Conservation (phyloP, 2,329 filamentous ascomycete genomes). For the Neonectria sp. region DNA sequence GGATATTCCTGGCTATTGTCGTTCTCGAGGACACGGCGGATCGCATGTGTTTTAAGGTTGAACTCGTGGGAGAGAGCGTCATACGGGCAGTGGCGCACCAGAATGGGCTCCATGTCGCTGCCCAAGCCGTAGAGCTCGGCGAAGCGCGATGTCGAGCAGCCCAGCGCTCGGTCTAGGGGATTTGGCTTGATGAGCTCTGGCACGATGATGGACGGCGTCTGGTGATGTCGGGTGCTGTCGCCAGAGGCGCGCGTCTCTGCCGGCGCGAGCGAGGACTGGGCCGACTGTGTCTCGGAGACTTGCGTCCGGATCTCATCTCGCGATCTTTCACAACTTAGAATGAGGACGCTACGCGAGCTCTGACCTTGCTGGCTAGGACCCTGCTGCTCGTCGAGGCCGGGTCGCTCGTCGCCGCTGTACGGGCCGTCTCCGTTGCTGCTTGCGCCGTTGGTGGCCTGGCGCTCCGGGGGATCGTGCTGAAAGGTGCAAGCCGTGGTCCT, state of each 20-base stretch:
- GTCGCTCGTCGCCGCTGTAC: slow-evolving; percentile 40
- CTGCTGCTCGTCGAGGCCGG: slow-evolving; percentile 34
- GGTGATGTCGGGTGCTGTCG: slow-evolving; percentile 37
- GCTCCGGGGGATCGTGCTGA: slow-evolving; percentile 49
- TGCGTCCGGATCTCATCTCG: slow-evolving; percentile 44
- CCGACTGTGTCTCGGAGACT: slow-evolving; percentile 41
- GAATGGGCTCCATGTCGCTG: slow-evolving; percentile 54
- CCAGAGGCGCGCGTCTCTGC: slow-evolving; percentile 45
- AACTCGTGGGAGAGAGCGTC: slow-evolving; percentile 58
- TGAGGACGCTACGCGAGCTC: slow-evolving; percentile 24
- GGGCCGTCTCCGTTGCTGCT: slow-evolving; percentile 31
- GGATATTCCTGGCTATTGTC: slow-evolving; percentile 54
- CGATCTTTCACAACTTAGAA: slow-evolving; percentile 40
- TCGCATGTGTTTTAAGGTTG: slow-evolving; percentile 73
- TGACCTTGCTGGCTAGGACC: not conserved
- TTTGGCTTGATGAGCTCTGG: slow-evolving; percentile 33
- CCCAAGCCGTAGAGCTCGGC: slow-evolving; percentile 52
- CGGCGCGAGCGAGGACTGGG: slow-evolving; percentile 45
- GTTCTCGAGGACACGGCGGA: slow-evolving; percentile 69
- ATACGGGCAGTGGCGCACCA: slow-evolving; percentile 63
- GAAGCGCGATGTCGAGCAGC: slow-evolving; percentile 45
- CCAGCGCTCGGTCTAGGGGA: slow-evolving; percentile 44
- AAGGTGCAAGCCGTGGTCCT: slow-evolving; percentile 48
- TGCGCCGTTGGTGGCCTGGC: slow-evolving; percentile 39
- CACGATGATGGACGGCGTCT: slow-evolving; percentile 36